Evolutionary conservation across 2,329 filamentous ascomycete species (phyloP).

Genomic region (Pseudogymnoascus sp.): DNA sequence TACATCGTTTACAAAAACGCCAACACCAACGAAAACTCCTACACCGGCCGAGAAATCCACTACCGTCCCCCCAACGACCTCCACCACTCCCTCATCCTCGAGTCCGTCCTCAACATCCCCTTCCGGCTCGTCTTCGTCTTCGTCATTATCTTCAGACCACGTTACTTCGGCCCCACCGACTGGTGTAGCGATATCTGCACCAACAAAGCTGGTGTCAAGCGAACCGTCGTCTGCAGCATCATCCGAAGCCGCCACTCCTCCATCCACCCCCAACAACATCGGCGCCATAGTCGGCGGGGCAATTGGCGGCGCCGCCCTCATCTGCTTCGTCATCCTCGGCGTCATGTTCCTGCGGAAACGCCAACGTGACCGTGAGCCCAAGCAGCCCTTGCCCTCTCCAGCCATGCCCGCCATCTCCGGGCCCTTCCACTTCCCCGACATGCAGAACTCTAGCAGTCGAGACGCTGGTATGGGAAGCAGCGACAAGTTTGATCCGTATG

Average conservation of each 20-base stretch:
- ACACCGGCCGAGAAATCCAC: background rate
- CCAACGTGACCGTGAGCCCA: background rate
- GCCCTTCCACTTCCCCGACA: background rate
- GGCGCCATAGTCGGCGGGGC: conserved; percentile 11
- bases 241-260: background rate
- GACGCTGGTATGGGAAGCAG: background rate
- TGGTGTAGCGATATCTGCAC: background rate
- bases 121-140: background rate
- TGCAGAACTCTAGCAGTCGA: background rate
- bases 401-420: background rate
- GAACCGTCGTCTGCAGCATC: background rate
- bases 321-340: conserved; percentile 14
- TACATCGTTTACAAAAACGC: background rate
- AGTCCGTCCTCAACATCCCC: background rate
- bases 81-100: conserved; percentile 5
- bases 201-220: background rate
- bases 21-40: background rate
- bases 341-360: conserved; percentile 14
- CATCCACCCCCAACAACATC: conserved; percentile 2
- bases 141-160: background rate
- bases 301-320: conserved; percentile 12
- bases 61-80: background rate
- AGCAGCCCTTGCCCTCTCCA: background rate
- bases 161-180: background rate
- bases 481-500: background rate